Base-by-base conservation (phyloP, 306 rosid species). In the Parietaria judaica region DNA sequence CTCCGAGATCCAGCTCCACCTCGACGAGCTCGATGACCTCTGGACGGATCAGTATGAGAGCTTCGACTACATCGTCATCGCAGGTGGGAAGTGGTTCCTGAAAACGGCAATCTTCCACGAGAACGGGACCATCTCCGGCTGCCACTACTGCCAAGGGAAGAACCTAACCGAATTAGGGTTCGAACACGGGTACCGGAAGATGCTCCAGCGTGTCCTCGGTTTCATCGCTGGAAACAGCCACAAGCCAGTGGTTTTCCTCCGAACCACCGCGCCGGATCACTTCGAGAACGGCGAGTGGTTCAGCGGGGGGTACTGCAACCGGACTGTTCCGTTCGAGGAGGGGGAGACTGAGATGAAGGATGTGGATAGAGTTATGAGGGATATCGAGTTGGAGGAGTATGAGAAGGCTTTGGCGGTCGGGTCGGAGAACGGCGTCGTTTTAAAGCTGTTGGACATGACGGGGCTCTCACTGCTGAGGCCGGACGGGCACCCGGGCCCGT, bases 401-500 rank as follows among this genome's bases (percentile, higher is more conserved):
- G 63, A 60, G 36, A 81, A 76, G 63, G 83, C 71, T 16, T 17
- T 60, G 0, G 66, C 61, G 0, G 0, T 36, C 43, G 83, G 70
- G 44, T 69, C 77, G 1, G 55, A 76, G 13, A 48, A 65, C 11
- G 78, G 55, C 6, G 64, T 12, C 14, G 66, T 17, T 1, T 65
- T 90, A 46, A 84, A 79, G 62, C 80, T 86, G 17, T 63, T 86
- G 62, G 97, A 86, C 73, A 83, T 86, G 6, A 84, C 94, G 8
- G 44, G 34, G 5, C 82, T 90, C 54, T 83, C 95, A 0, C 52
- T 80, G 58, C 64, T 90, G 78, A 86, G 97, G 52, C 86, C 94
- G 0, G 97, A 86, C n/a, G 97, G 95, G 9, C 97, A 90, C 66
- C 97, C 94, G 0, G 95, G 97, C 44, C 94, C 84, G 0, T 90